Base-by-base conservation (phyloP, 305 asterid genomes). In the Salvia sclarea region DNA sequence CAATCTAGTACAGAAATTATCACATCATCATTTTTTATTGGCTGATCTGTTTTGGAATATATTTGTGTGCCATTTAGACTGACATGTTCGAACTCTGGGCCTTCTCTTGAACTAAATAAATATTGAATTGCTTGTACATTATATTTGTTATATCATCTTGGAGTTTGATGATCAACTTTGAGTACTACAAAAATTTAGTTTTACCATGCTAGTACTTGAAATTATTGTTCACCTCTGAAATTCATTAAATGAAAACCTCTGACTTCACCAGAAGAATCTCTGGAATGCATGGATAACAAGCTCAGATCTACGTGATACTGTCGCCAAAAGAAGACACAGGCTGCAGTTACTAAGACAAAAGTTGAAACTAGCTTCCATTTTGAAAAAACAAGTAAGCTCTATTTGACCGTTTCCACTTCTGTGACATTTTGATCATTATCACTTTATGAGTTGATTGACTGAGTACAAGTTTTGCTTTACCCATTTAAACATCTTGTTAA, bases 261-360 rank as follows among this genome's bases (percentile, higher is more conserved):
- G 24, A 61, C 28, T 76, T 43, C 71, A 55, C 74, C 88, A 92
- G 98, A 86, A 85, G 79, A 81, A 82, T 69, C 85, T 92, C 40
- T 89, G 98, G 98, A 88, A 88, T 43, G 92, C 97, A 3, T 89
- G 96, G 97, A 86, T 92, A 80, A 88, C 94, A 74, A 92, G 90
- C 74, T 92, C 96, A 31, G 87, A 89, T 71, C 77, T 92, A 20
- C 90, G 92, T 20, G 98, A 90, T 54, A 79, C 87, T 16, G 94
- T 89, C 81, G 86, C 98, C 72, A 92, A 85, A 76, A 89, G 84
- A 78, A 78, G 94, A 73, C 95, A 89, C 88, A 80, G 95, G 80
- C 79, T 92, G 79, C 95, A 92, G 80, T 68, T 89, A 88, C 84
- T 92, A 56, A 81, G 83, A 78, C 98, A 90, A 80, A 92, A 90